phyloP scores from a whole-genome alignment of 345 rosid genomes.

The Boechera stricta region DNA sequence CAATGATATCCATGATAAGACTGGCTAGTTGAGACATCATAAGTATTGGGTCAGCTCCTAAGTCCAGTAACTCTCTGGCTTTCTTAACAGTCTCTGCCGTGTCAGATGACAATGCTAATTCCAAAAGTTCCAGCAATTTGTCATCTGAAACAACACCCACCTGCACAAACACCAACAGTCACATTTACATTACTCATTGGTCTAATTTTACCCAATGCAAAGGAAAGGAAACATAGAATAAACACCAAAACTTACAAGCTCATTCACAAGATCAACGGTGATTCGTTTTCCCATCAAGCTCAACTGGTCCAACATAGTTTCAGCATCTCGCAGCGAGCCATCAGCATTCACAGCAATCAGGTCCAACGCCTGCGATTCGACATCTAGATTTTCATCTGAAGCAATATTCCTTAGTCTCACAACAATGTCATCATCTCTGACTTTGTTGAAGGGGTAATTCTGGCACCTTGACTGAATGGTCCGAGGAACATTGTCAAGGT shows the following conservation, averaged over 20 bases:
- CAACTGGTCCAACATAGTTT: slow-evolving; percentile 90
- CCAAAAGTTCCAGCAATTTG: slow-evolving; percentile 84
- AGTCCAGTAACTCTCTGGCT: slow-evolving; percentile 83
- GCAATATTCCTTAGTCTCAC: slow-evolving; percentile 67
- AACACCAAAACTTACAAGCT: slow-evolving; percentile 73
- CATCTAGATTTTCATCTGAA: slow-evolving; percentile 74
- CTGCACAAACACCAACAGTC: slow-evolving; percentile 49
- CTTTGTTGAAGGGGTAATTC: slow-evolving; percentile 77
- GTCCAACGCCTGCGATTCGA: slow-evolving; percentile 77
- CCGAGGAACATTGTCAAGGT: slow-evolving; percentile 84
- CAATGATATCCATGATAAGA: slow-evolving; percentile 91
- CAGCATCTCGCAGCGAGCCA: slow-evolving; percentile 97
- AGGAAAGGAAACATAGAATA: slow-evolving; percentile 22
- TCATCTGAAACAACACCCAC: slow-evolving; percentile 96
- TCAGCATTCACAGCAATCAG: slow-evolving; percentile 89
- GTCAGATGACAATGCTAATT: slow-evolving; percentile 90
- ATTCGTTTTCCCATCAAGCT: slow-evolving; percentile 89
- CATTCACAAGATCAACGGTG: slow-evolving; percentile 79
- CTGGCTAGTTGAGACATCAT: slow-evolving; percentile 94
- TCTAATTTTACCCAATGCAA: slow-evolving; percentile 6
- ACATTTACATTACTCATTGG: slow-evolving; percentile 14
- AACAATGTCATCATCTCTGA: slow-evolving; percentile 76
- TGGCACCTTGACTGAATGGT: slow-evolving; percentile 89
- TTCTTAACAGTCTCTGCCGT: slow-evolving; percentile 90
- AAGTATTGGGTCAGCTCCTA: slow-evolving; percentile 81